phyloP scores from a whole-genome alignment of 768 basidiomycete genomes.

The Zangia roseola region DNA sequence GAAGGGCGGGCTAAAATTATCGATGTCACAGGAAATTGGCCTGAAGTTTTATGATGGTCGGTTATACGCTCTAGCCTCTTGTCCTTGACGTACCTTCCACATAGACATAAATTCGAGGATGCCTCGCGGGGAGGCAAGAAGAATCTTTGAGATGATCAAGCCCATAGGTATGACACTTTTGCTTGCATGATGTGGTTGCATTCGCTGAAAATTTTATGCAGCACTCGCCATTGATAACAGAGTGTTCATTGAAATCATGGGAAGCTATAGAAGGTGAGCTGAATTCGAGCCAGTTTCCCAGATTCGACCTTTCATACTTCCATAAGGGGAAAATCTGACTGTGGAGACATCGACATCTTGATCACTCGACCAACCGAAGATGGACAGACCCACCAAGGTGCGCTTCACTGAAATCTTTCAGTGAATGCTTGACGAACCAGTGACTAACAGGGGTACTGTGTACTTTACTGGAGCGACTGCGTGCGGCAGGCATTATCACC shows the following conservation, averaged over 20 bases:
- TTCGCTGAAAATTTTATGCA: conserved; percentile 25
- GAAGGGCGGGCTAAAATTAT: conserved; percentile 61
- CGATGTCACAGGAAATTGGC: conserved; percentile 62
- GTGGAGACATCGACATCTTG: conserved; percentile 91
- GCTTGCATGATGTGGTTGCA: not conserved
- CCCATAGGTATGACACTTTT: conserved; percentile 51
- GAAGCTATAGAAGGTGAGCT: conserved; percentile 76
- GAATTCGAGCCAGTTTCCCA: not conserved
- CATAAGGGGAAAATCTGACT: conserved; percentile 70
- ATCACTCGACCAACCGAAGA: conserved; percentile 75
- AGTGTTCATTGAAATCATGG: conserved; percentile 85
- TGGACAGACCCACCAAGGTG: conserved; percentile 73
- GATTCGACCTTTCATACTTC: not conserved
- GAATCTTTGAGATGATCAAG: conserved; percentile 71
- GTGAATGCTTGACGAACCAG: not conserved
- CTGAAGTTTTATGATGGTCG: conserved; percentile 68
- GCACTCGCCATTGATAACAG: conserved; percentile 70
- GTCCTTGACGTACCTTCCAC: not conserved
- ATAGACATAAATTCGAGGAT: conserved; percentile 83
- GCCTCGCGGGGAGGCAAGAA: conserved; percentile 75
- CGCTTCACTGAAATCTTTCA: conserved; percentile 3
- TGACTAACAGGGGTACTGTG: conserved; percentile 53
- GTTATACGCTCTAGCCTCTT: conserved; percentile 1
- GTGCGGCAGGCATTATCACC: conserved; percentile 60
- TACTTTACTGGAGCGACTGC: conserved; percentile 56